Conservation (phyloP, 2,329 filamentous ascomycete species). For the Clonostachys rosea region DNA sequence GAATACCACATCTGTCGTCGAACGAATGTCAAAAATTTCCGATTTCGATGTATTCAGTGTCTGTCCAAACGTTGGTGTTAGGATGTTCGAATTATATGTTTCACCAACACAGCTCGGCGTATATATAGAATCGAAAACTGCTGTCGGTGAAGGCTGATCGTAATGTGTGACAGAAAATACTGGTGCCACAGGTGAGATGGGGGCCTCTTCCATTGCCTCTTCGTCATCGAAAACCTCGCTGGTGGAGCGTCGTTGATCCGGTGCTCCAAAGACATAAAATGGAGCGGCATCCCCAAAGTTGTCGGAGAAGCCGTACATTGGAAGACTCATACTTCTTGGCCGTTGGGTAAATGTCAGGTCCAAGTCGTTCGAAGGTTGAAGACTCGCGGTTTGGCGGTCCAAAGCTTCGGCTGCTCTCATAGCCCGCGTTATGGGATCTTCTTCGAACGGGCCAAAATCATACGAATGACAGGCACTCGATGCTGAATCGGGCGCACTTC, state of each 20-base stretch:
- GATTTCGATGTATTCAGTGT: slow-evolving; percentile 22
- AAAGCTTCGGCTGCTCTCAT: slow-evolving; percentile 57
- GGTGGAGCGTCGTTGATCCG: not conserved
- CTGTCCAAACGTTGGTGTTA: slow-evolving; percentile 9
- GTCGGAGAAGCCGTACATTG: slow-evolving; percentile 37
- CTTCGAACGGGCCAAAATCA: not conserved
- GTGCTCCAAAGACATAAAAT: slow-evolving; percentile 42
- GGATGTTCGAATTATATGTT: slow-evolving; percentile 12
- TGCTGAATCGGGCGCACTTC: not conserved
- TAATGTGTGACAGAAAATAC: slow-evolving; percentile 20
- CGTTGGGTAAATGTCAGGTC: slow-evolving; percentile 34
- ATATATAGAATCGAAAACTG: slow-evolving; percentile 12
- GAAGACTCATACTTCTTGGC: slow-evolving; percentile 44
- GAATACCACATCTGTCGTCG: slow-evolving; percentile 28
- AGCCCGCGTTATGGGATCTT: slow-evolving; percentile 45
- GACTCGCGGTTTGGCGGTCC: slow-evolving; percentile 46
- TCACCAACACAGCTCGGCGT: slow-evolving; percentile 28
- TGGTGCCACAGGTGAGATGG: slow-evolving; percentile 11
- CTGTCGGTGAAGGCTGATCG: slow-evolving; percentile 12
- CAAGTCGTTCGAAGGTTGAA: slow-evolving; percentile 45
- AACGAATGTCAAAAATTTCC: slow-evolving; percentile 23
- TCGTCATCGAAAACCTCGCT: slow-evolving; percentile 1
- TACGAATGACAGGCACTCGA: not conserved
- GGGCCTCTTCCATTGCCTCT: slow-evolving; percentile 8
- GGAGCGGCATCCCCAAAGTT: slow-evolving; percentile 36